Evolutionary conservation across 1,284 basidiomycete species (phyloP).

Genomic region (Ustilago curta): DNA sequence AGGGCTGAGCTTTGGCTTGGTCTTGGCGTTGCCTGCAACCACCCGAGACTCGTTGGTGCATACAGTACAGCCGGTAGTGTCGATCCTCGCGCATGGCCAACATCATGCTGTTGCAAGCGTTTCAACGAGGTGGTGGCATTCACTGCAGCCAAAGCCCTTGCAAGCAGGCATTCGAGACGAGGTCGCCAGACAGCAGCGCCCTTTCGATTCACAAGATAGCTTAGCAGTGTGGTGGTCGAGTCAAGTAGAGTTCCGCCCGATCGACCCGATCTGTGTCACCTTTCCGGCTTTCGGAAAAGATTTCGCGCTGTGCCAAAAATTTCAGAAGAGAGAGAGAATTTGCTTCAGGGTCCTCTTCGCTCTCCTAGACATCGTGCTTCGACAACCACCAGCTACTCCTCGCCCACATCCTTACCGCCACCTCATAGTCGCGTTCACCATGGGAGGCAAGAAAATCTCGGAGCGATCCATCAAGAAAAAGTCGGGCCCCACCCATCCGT

Average conservation of each 20-base stretch:
- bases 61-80: background rate
- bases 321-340: too few species aligned
- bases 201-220: too few species aligned
- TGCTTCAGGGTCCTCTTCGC: background rate
- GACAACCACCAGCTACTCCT: background rate
- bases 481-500: slow-evolving; percentile 63
- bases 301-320: slow-evolving; percentile 2
- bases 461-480: slow-evolving; percentile 65
- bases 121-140: background rate
- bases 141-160: background rate
- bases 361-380: background rate
- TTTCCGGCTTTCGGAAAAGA: slow-evolving; percentile 5
- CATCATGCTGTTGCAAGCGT: background rate
- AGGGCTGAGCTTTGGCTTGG: background rate
- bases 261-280: background rate
- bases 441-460: slow-evolving; percentile 66
- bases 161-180: too few species aligned
- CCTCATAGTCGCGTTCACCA: slow-evolving; percentile 9
- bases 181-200: too few species aligned
- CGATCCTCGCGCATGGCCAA: background rate
- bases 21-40: background rate
- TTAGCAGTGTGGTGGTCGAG: background rate
- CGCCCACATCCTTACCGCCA: background rate
- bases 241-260: background rate
- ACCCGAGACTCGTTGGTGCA: background rate